phyloP scores from a whole-genome alignment of 2,329 filamentous ascomycete species.

The Leptoxyphium fumago region DNA sequence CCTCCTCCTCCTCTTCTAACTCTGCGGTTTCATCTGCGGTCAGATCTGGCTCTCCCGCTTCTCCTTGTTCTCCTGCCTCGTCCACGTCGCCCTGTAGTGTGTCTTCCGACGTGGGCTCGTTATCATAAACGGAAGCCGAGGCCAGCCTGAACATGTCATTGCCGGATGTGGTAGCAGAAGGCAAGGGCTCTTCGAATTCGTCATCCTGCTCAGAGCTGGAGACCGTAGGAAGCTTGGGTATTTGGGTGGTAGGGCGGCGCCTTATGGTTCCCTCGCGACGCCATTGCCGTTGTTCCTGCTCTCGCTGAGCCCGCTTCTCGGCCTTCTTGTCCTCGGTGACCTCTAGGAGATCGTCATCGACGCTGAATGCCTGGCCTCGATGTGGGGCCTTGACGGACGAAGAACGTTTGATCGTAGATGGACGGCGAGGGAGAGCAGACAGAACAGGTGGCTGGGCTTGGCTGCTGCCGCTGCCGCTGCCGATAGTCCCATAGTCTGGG shows the following conservation, averaged over 20 bases:
- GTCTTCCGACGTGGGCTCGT: slow-evolving; percentile 21
- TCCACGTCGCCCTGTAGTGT: slow-evolving; percentile 21
- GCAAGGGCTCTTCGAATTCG: slow-evolving; percentile 2
- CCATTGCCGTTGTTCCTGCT: slow-evolving; percentile 19
- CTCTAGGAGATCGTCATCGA: slow-evolving; percentile 74
- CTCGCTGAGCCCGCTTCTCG: slow-evolving; percentile 8
- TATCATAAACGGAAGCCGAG: slow-evolving; percentile 5
- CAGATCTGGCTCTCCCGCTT: slow-evolving; percentile 13
- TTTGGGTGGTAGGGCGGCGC: slow-evolving; percentile 31
- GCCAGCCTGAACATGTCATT: slow-evolving; percentile 9
- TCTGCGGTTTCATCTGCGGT: slow-evolving; percentile 27
- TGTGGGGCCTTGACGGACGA: slow-evolving; percentile 64
- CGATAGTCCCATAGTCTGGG: not conserved
- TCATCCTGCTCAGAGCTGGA: slow-evolving; percentile 31
- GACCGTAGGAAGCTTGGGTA: slow-evolving; percentile 33
- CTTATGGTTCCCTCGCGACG: slow-evolving; percentile 37
- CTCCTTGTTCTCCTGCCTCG: slow-evolving; percentile 15
- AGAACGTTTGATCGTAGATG: slow-evolving; percentile 54
- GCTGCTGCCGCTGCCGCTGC: not conserved
- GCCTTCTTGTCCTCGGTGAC: slow-evolving; percentile 48
- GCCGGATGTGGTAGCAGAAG: slow-evolving; percentile 9
- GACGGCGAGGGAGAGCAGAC: slow-evolving; percentile 40
- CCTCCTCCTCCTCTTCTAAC: slow-evolving; percentile 31
- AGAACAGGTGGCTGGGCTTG: not conserved
- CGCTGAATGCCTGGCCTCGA: slow-evolving; percentile 75